A percentile compares a stretch with the other conserved stretches of the same genome.
Conservation (phyloP, 768 basidiomycete species). For the Auriscalpium vulgare region DNA sequence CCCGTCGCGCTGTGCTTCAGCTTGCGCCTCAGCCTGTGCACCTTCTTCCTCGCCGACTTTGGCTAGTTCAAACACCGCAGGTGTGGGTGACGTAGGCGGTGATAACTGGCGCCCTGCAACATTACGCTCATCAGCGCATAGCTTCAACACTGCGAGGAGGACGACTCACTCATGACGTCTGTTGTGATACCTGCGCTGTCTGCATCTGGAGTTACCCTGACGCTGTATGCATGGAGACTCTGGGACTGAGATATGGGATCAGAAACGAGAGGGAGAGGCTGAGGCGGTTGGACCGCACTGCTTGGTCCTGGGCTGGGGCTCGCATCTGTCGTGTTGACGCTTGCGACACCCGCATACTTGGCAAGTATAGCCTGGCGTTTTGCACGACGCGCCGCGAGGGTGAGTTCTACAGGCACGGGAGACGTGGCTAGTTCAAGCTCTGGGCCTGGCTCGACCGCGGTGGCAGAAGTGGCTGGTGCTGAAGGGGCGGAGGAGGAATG, state of each 20-base stretch:
- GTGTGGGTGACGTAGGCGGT: constrained; percentile 49
- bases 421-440: constrained; percentile 48
- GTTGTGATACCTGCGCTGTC: neutral
- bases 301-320: constrained; percentile 56
- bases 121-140: neutral
- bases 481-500: constrained; percentile 9
- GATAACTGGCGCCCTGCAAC: constrained; percentile 30
- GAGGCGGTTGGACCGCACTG: constrained; percentile 72
- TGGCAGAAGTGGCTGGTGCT: constrained; percentile 14
- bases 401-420: constrained; percentile 44
- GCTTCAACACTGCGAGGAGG: neutral
- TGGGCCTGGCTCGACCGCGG: constrained; percentile 23
- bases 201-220: constrained; percentile 4
- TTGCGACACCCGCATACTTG: constrained; percentile 52
- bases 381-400: constrained; percentile 61
- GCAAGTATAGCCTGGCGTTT: constrained; percentile 71
- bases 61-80: constrained; percentile 55
- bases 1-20: constrained; percentile 33
- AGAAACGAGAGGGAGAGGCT: constrained; percentile 50
- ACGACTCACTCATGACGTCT: neutral
- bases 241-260: constrained; percentile 51
- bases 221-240: constrained; percentile 31
- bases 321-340: constrained; percentile 23
- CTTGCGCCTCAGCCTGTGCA: constrained; percentile 37
- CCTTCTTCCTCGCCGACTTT: constrained; percentile 53